phyloP scores from a whole-genome alignment of 2,329 filamentous ascomycete species.

The Claviceps spartinae region DNA sequence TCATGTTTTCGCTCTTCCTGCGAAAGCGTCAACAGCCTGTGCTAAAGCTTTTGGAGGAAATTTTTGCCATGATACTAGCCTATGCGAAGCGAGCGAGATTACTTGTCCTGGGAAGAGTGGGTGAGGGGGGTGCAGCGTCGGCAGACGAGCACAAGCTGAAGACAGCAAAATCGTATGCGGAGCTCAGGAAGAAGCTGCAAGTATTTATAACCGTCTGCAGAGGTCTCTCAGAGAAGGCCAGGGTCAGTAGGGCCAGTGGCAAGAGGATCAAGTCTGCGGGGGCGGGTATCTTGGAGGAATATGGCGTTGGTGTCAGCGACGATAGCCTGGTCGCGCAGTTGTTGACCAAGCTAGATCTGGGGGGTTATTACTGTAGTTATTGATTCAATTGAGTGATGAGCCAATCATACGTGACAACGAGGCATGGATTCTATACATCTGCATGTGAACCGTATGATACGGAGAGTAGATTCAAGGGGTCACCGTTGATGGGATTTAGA shows the following conservation, averaged over 20 bases:
- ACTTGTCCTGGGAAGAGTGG: slow-evolving; percentile 20
- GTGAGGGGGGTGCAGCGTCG: slow-evolving; percentile 3
- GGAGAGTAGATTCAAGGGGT: too few species aligned
- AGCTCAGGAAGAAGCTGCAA: slow-evolving; percentile 57
- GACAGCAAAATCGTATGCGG: slow-evolving; percentile 39
- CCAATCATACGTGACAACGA: neutral
- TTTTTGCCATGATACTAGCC: slow-evolving; percentile 57
- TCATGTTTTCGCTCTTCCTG: slow-evolving; percentile 60
- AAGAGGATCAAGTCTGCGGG: slow-evolving; percentile 11
- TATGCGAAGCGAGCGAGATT: slow-evolving; percentile 45
- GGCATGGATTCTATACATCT: too few species aligned
- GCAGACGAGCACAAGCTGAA: slow-evolving; percentile 7
- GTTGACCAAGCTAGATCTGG: slow-evolving; percentile 57
- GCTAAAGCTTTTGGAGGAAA: slow-evolving; percentile 59
- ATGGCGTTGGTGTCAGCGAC: slow-evolving; percentile 23
- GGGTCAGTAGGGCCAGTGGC: slow-evolving; percentile 16
- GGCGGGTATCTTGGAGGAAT: slow-evolving; percentile 12
- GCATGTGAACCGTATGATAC: too few species aligned
- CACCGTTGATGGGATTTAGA: neutral
- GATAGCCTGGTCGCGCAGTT: slow-evolving; percentile 56
- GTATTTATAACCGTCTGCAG: slow-evolving; percentile 63
- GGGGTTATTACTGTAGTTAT: slow-evolving; percentile 42
- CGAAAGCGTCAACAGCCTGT: slow-evolving; percentile 63
- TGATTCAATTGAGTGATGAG: neutral
- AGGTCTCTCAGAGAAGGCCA: slow-evolving; percentile 50